phyloP scores from a whole-genome alignment of 176 grass and related monocot species.

The Dactylis glomerata region DNA sequence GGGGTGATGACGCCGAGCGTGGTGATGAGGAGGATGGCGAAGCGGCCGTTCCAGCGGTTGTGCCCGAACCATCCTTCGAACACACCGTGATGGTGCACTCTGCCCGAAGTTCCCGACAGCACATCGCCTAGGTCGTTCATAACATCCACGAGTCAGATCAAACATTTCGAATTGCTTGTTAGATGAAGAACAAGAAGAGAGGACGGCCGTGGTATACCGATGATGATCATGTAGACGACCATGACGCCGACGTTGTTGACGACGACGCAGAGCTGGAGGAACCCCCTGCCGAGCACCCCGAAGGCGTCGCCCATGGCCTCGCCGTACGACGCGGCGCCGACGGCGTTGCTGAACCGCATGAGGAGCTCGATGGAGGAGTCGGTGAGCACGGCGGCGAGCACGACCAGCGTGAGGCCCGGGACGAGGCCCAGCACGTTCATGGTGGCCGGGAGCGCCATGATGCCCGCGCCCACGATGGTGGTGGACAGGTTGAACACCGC shows the following conservation, averaged over 20 bases:
- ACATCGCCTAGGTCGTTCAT: conserved; percentile 54
- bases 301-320: conserved; percentile 83
- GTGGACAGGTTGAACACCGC: conserved; percentile 95
- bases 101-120: conserved; percentile 77
- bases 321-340: conserved; percentile 56
- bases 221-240: conserved; percentile 99
- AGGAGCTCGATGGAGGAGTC: conserved; percentile 86
- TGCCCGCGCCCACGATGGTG: conserved; percentile 86
- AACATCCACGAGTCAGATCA: not conserved
- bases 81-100: conserved; percentile 73
- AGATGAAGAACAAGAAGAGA: not conserved
- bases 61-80: conserved; percentile 91
- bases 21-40: conserved; percentile 57
- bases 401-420: conserved; percentile 60
- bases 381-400: conserved; percentile 75
- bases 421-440: conserved; percentile 86
- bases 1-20: conserved; percentile 60
- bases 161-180: not conserved
- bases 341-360: conserved; percentile 64
- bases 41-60: conserved; percentile 81
- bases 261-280: conserved; percentile 80
- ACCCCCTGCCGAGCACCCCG: conserved; percentile 45
- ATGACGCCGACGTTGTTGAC: conserved; percentile 84
- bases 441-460: conserved; percentile 96
- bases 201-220: conserved; percentile 36